Percentiles rank a stretch among this genome's conserved stretches.
Evolutionary conservation across 2,329 filamentous ascomycete species (phyloP).

Genomic region (Neonectria punicea): DNA sequence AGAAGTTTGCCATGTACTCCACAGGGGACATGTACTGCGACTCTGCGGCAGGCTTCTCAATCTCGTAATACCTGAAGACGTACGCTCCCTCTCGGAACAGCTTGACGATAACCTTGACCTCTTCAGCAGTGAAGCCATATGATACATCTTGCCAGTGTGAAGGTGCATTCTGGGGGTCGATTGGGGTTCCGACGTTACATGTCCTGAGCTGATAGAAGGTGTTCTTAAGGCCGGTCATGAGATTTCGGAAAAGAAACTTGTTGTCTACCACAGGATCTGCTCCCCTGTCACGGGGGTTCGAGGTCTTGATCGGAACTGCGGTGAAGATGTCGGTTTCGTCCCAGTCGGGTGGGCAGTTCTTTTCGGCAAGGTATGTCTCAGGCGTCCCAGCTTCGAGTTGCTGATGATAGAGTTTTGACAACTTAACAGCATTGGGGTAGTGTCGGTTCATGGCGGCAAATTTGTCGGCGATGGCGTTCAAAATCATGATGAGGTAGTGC

Average conservation of each 20-base stretch:
- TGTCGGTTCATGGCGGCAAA: conserved; percentile 98
- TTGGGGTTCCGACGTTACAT: conserved; percentile 79
- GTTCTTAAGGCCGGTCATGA: conserved; percentile 95
- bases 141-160: conserved; percentile 95
- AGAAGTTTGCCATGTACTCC: conserved; percentile 93
- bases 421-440: conserved; percentile 93
- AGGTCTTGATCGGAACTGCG: conserved; percentile 95
- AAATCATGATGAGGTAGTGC: conserved; percentile 95
- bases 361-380: conserved; percentile 87
- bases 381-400: conserved; percentile 70
- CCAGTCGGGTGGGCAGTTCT: conserved; percentile 87
- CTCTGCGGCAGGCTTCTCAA: conserved; percentile 80
- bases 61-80: conserved; percentile 96
- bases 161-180: conserved; percentile 83
- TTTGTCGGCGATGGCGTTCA: conserved; percentile 98
- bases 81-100: conserved; percentile 96
- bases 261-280: conserved; percentile 95
- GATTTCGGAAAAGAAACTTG: conserved; percentile 96
- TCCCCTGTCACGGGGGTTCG: conserved; percentile 87
- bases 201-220: conserved; percentile 94
- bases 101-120: conserved; percentile 96
- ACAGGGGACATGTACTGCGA: conserved; percentile 82
- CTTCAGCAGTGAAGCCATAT: conserved; percentile 95
- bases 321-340: conserved; percentile 98
- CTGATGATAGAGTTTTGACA: conserved; percentile 80